Percentiles rank a stretch among this genome's conserved stretches.
phyloP scores from a whole-genome alignment of 257 asterid genomes.

The Fraxinus quadrangulata region DNA sequence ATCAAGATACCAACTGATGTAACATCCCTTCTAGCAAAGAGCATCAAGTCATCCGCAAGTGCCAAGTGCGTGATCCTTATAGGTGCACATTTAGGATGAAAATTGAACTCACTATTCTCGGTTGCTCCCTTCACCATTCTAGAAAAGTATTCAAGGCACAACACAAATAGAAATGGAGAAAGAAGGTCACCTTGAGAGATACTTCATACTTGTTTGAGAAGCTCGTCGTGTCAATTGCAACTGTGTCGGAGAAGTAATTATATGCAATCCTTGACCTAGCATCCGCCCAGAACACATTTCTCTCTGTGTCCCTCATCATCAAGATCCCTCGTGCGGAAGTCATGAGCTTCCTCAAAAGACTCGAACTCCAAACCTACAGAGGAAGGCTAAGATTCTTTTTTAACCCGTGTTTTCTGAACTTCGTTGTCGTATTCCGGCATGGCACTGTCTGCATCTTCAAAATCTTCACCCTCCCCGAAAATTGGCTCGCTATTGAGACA shows the following conservation, averaged over 20 bases:
- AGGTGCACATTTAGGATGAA: no score
- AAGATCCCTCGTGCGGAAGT: conserved; percentile 58
- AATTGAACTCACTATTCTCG: no score
- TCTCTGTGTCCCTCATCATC: conserved; percentile 53
- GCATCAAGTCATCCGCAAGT: no score
- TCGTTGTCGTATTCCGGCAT: conserved; percentile 33
- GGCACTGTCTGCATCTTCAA: conserved; percentile 44
- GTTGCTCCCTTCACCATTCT: no score
- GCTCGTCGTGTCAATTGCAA: no score
- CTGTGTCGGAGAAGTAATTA: not conserved
- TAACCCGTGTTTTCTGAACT: conserved; percentile 28
- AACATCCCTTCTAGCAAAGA: no score
- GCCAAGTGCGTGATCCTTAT: no score
- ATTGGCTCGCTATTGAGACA: conserved; percentile 52
- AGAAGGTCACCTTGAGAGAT: no score
- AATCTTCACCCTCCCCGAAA: conserved; percentile 47
- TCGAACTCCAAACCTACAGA: conserved; percentile 58
- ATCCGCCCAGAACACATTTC: conserved; percentile 63
- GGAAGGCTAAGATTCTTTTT: conserved; percentile 35
- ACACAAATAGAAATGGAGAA: no score
- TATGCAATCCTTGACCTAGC: conserved; percentile 56
- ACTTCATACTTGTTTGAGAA: no score
- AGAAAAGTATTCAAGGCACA: no score
- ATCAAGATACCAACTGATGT: no score
- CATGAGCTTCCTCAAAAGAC: conserved; percentile 56